Evolutionary conservation across 1,284 basidiomycete species (phyloP), one percentile per base, ranked within the genome.

Genomic region (Volvariella surrecta): DNA sequence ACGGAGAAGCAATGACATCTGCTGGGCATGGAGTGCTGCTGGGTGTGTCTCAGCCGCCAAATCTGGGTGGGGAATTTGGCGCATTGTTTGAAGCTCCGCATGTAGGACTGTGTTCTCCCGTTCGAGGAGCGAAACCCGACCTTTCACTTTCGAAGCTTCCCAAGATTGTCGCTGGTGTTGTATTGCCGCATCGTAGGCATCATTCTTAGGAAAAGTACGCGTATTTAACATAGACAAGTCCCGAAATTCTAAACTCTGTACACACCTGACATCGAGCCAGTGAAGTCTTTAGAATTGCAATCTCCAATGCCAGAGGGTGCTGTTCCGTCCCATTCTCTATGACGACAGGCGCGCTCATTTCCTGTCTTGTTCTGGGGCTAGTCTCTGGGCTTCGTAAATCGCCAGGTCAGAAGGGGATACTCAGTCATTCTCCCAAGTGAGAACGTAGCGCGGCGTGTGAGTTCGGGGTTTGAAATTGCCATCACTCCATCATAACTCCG

Each of bases 251-350:
- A 11, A 28, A 11, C 11, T 28, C 11, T 6, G 6, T 28, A 28
- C 49, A 61, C 59, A 76, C 79, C 73, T 82, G 84, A 52, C 82
- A 88, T 39, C 76, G 76, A 35, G 67, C 61, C 4, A 85, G 70
- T 1, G 82, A 76, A n/a, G 67, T 60, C 43, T 79, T 73, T 16
- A 87, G 69, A 47, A 77, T 79, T 15, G 67, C 53, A 21, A 89
- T 68, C 60, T 89, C 83, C 21, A 75, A 60, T 8, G 73, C 66
- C 19, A 88, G 67, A 9, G 84, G 85, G 53, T 88, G 81, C n/a
- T 35, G 34, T 35, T 35, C 34, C 8, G n/a, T n/a, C 34, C 34
- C 24, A 28, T 28, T 11, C 11, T 6, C 24, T 28, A 28, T 28
- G 24, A 11, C 24, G 6, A 11, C 24, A 28, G 24, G 24, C 11